Base-by-base conservation (phyloP, 1,139 yeast genomes). In the Pichia sp. region DNA sequence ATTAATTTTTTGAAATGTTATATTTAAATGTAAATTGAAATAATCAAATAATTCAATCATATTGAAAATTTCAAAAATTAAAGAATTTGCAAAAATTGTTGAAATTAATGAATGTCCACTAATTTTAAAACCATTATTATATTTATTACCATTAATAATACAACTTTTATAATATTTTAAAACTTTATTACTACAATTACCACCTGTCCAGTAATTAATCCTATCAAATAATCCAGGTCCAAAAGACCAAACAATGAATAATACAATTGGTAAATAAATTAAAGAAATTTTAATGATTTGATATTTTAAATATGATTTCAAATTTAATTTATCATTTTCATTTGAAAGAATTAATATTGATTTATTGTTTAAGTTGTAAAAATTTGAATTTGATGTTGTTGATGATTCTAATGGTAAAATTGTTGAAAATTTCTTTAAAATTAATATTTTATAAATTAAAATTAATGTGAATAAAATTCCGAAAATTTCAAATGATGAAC, bases 41-140 rank as follows among this genome's bases (percentile, higher is more conserved):
- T 12, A 14, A 14, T 10, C 8, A 14, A 17, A 26, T 6, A 14
- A 40, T 4, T 28, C 17, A 34, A 43, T 39, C 41, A 35, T 36
- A 38, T 30, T 43, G 35, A 33, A 67, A 40, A 43, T 68, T 74
- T 34, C 62, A 53, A 64, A 72, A 60, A 3, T 72, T 17, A 40
- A 44, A 7, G 74, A 58, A 44, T 73, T 51, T 42, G 77, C 68
- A 34, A 72, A 61, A n/a, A 76, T 70, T 2, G 69, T 58, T 4
- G 78, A 50, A 36, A 78, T 67, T 50, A 74, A 73, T 45, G 70
- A 72, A 55, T 80, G 88, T 0, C 88, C 85, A 22, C 84, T 77
- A 1, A 72, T 58, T 54, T 79, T 85, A 48, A 76, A 75, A 4
- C 81, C 82, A 30, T 74, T 71, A 5, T 55, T 56, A 82, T 84